These are phyloP conservation scores for Neonectria sp. DNA, from an alignment of 2,329 filamentous ascomycete genomes.

Conservation along the genomic window DNA sequence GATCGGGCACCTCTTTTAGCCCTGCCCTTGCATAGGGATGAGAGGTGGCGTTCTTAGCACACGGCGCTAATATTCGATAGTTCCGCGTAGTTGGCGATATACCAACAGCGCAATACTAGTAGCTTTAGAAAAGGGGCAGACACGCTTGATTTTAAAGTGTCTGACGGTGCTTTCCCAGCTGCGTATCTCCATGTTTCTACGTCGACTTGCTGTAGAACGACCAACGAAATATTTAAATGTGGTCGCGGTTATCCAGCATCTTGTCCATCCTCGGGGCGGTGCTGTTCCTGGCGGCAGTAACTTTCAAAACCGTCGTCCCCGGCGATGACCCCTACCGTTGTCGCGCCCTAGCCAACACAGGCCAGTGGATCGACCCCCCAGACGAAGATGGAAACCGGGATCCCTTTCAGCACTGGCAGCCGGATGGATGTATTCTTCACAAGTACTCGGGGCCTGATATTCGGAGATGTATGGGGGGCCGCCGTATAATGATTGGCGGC, in stretches of 20 bases:
- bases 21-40: no score
- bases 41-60: not conserved
- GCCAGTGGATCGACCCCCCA: slow-evolving; percentile 61
- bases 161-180: no score
- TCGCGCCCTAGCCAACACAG: slow-evolving; percentile 62
- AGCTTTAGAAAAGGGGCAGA: no score
- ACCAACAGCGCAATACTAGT: not conserved
- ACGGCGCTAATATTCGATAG: not conserved
- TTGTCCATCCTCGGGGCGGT: not conserved
- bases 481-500: slow-evolving; percentile 69
- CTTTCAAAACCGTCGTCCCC: slow-evolving; percentile 12
- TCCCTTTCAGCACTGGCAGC: slow-evolving; percentile 67
- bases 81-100: not conserved
- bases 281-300: not conserved
- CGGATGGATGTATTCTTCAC: slow-evolving; percentile 70
- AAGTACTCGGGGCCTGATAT: slow-evolving; percentile 67
- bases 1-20: not conserved
- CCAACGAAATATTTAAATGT: not conserved
- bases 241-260: not conserved
- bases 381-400: slow-evolving; percentile 45
- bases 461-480: slow-evolving; percentile 63
- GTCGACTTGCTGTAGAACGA: not conserved
- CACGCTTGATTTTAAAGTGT: no score
- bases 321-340: slow-evolving; percentile 66
- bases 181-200: no score